A percentile compares a stretch with the other conserved stretches of the same genome.
Evolutionary conservation across 129 eudicot species (phyloP).

Genomic region (Ambrosia artemisiifolia): DNA sequence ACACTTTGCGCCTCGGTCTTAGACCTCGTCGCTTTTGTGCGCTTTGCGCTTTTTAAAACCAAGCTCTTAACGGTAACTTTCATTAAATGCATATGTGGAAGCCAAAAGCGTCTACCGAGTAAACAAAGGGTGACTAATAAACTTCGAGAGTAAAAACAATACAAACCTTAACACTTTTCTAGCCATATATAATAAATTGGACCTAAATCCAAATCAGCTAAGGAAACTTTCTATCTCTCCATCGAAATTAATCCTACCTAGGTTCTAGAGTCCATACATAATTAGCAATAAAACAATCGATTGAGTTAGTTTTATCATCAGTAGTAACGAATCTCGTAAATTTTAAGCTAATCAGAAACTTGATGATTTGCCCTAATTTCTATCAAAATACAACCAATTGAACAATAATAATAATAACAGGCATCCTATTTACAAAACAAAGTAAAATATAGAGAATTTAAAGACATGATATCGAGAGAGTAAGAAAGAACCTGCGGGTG

Average conservation of each 20-base stretch:
- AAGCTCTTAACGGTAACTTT: too few species aligned
- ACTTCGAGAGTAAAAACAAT: too few species aligned
- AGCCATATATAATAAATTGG: not conserved
- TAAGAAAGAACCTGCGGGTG: conserved; percentile 35
- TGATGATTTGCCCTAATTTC: conserved; percentile 4
- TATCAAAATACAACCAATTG: conserved; percentile 14
- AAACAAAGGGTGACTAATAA: too few species aligned
- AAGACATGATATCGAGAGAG: not conserved
- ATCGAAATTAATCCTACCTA: too few species aligned
- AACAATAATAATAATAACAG: not conserved
- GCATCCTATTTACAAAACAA: too few species aligned
- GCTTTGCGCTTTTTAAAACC: too few species aligned
- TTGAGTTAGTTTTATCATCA: conserved; percentile 1
- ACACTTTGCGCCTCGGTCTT: too few species aligned
- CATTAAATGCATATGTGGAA: not conserved
- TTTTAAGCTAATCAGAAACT: not conserved
- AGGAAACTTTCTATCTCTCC: too few species aligned
- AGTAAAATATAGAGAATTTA: not conserved
- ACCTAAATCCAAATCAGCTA: not conserved
- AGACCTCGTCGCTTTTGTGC: too few species aligned
- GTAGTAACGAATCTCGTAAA: not conserved
- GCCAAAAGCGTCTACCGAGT: not conserved
- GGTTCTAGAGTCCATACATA: too few species aligned
- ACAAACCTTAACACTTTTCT: too few species aligned
- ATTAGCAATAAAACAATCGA: not conserved